Evolutionary conservation across 192 early-diverging fungal genomes (phyloP).

Genomic region (Backusella psychrophila): DNA sequence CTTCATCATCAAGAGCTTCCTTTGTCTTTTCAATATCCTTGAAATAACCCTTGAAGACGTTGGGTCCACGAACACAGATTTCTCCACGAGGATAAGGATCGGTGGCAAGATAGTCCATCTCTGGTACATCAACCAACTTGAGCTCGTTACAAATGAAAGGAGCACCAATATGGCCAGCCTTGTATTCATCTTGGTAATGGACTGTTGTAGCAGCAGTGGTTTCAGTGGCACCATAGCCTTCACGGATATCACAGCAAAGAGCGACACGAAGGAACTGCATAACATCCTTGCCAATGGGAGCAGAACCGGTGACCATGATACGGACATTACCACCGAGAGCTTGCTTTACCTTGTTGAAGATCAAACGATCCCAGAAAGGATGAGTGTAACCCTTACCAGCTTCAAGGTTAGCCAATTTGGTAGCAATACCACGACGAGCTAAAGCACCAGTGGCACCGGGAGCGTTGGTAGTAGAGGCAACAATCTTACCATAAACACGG

Average conservation of each 20-base stretch:
- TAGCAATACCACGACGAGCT: constrained; percentile 54
- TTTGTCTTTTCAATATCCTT: constrained; percentile 73
- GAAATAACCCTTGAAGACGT: constrained; percentile 76
- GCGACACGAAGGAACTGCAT: constrained; percentile 79
- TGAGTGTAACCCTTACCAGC: constrained; percentile 65
- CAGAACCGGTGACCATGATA: constrained; percentile 82
- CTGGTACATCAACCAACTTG: constrained; percentile 88
- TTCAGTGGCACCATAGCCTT: constrained; percentile 92
- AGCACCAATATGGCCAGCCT: constrained; percentile 76
- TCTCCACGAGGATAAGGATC: constrained; percentile 91
- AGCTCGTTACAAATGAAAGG: constrained; percentile 70
- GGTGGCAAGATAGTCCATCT: constrained; percentile 77
- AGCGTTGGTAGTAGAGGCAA: constrained; percentile 52
- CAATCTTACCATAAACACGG: constrained; percentile 82
- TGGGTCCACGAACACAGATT: constrained; percentile 78
- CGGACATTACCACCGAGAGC: constrained; percentile 82
- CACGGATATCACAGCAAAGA: constrained; percentile 72
- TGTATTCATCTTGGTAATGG: constrained; percentile 56
- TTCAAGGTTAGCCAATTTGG: constrained; percentile 62
- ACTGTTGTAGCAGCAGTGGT: constrained; percentile 56
- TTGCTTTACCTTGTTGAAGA: constrained; percentile 75
- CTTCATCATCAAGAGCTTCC: constrained; percentile 76
- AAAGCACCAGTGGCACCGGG: constrained; percentile 63
- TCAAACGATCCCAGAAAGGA: constrained; percentile 84
- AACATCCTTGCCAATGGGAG: constrained; percentile 81